These are phyloP conservation scores for Yamadazyma sp. DNA, from an alignment of 1,139 yeast species.

Conservation along the genomic window DNA sequence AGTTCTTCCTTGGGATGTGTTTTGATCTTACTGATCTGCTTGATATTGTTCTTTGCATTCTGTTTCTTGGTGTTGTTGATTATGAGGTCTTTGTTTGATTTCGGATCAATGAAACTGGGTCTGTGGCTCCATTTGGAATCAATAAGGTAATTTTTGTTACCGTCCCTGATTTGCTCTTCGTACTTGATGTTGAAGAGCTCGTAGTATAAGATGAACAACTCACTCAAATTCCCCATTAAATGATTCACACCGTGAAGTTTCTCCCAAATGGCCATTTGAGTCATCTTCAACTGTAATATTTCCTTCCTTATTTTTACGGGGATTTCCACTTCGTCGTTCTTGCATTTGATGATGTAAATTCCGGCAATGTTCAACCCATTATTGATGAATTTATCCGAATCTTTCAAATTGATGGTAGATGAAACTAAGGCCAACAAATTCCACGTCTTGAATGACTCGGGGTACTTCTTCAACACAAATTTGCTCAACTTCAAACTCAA, in stretches of 20 bases:
- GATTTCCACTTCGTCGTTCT: slow-evolving; percentile 28
- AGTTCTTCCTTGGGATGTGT: slow-evolving; percentile 8
- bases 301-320: slow-evolving; percentile 47
- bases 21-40: slow-evolving; percentile 19
- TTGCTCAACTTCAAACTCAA: slow-evolving; percentile 41
- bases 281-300: slow-evolving; percentile 69
- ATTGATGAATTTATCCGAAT: slow-evolving; percentile 40
- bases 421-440: slow-evolving; percentile 35
- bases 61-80: slow-evolving; percentile 16
- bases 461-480: slow-evolving; percentile 42
- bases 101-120: slow-evolving; percentile 47
- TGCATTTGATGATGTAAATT: slow-evolving; percentile 32
- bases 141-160: slow-evolving; percentile 10
- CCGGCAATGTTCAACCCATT: slow-evolving; percentile 48
- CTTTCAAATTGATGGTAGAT: slow-evolving; percentile 20
- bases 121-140: slow-evolving; percentile 45
- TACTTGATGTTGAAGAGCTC: slow-evolving; percentile 47
- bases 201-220: slow-evolving; percentile 61
- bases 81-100: slow-evolving; percentile 5
- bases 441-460: slow-evolving; percentile 49
- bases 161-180: slow-evolving; percentile 15
- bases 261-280: slow-evolving; percentile 73
- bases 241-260: slow-evolving; percentile 58
- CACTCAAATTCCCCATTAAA: slow-evolving; percentile 66
- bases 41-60: slow-evolving; percentile 22